These are phyloP conservation scores for Dissophora globulifera DNA, from an alignment of 192 early-diverging fungal genomes.

Conservation along the genomic window DNA sequence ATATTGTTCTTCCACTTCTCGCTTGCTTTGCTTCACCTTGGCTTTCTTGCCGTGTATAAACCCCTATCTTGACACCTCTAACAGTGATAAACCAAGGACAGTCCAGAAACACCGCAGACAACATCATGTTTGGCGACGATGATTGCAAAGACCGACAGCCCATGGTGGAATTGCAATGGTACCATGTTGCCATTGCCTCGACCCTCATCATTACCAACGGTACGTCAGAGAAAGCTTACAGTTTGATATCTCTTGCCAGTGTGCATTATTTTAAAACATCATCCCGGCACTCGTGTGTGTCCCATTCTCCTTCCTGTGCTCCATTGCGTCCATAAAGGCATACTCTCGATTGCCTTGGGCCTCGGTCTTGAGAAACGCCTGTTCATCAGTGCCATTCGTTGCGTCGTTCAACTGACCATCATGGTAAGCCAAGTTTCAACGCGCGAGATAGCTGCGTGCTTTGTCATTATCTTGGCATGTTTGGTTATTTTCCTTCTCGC, in stretches of 20 bases:
- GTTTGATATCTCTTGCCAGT: too few species aligned
- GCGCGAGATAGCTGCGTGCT: background rate
- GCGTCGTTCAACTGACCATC: conserved; percentile 79
- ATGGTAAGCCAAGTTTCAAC: conserved; percentile 61
- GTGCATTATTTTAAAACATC: too few species aligned
- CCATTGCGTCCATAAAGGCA: conserved; percentile 36
- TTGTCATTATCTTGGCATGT: background rate
- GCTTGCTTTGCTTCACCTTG: too few species aligned
- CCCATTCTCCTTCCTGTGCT: too few species aligned
- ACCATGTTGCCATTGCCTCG: conserved; percentile 70
- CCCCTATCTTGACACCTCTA: background rate
- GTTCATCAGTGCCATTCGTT: conserved; percentile 74
- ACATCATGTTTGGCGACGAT: conserved; percentile 1
- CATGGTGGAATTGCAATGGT: conserved; percentile 54
- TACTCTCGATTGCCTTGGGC: conserved; percentile 69
- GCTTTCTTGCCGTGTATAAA: background rate
- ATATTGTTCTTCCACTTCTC: too few species aligned
- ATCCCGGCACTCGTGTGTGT: too few species aligned
- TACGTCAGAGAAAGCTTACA: background rate
- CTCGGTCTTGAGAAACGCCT: conserved; percentile 74
- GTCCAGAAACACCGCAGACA: too few species aligned
- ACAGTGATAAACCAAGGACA: conserved; percentile 13
- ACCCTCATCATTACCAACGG: conserved; percentile 68
- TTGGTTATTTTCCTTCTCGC: too few species aligned
- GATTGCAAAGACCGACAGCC: conserved; percentile 26